Conservation (phyloP, 2,329 filamentous ascomycete species). For the Pseudofabraea citricarpa region DNA sequence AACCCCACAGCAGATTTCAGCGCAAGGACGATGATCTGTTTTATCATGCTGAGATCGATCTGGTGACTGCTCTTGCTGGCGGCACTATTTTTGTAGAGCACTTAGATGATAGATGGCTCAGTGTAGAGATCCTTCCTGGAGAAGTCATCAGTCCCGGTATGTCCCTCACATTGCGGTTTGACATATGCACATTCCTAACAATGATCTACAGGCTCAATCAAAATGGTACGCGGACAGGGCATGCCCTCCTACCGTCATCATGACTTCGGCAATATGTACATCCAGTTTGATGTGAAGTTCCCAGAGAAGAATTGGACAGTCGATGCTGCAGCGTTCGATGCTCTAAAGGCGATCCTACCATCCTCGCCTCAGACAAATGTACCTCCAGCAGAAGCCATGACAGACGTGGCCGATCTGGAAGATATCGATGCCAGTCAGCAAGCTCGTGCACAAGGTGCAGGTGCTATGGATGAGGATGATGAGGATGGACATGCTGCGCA, state of each 20-base stretch:
- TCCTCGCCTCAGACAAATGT: conserved; percentile 53
- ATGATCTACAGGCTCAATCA: conserved; percentile 67
- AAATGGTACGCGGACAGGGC: conserved; percentile 92
- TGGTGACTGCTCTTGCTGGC: conserved; percentile 89
- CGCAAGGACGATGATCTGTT: conserved; percentile 95
- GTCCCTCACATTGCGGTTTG: conserved; percentile 24
- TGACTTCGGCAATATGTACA: conserved; percentile 92
- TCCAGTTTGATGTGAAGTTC: conserved; percentile 97
- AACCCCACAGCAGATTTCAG: conserved; percentile 93
- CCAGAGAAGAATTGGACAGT: conserved; percentile 71
- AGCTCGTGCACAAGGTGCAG: conserved; percentile 63
- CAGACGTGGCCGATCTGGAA: conserved; percentile 82
- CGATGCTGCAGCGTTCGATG: conserved; percentile 65
- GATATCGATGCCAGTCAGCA: conserved; percentile 70
- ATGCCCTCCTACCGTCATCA: conserved; percentile 97
- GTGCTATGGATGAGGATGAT: conserved; percentile 68
- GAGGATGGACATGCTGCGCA: conserved; percentile 64
- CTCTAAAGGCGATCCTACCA: conserved; percentile 82
- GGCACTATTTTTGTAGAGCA: conserved; percentile 92
- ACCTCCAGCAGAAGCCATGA: conserved; percentile 82
- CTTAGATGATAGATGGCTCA: conserved; percentile 94
- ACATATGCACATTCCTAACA: conserved; percentile 8
- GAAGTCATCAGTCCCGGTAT: conserved; percentile 91
- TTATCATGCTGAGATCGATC: conserved; percentile 91
- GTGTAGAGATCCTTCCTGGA: conserved; percentile 85